phyloP scores from a whole-genome alignment of 2,329 filamentous ascomycete genomes.

The Atkinsonella texensis region DNA sequence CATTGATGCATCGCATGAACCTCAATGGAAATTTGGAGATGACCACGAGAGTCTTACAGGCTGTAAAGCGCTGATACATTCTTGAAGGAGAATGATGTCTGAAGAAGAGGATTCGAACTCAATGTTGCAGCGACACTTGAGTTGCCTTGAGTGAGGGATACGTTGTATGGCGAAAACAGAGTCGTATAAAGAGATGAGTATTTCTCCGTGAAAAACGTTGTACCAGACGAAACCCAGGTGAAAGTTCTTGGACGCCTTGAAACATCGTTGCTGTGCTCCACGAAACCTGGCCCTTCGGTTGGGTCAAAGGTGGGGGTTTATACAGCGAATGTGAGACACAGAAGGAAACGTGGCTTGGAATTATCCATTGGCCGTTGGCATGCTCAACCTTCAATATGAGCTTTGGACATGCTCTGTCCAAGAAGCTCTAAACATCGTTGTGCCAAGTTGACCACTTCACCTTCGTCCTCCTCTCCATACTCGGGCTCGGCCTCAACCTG shows the following conservation, averaged over 20 bases:
- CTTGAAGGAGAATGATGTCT: neutral
- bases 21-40: neutral
- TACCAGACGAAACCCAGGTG: neutral
- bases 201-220: neutral
- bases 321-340: neutral
- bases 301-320: neutral
- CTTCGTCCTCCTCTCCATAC: slow-evolving; percentile 79
- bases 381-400: slow-evolving; percentile 65
- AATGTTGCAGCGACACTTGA: neutral
- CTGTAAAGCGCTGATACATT: neutral
- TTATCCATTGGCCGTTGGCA: neutral
- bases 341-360: too few species aligned
- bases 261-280: slow-evolving; percentile 2
- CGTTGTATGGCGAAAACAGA: neutral
- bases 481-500: slow-evolving; percentile 80
- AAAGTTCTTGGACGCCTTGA: slow-evolving; percentile 4
- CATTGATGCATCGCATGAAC: neutral
- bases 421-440: slow-evolving; percentile 81
- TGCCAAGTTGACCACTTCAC: slow-evolving; percentile 83
- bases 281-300: neutral
- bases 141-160: neutral
- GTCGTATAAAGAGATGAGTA: neutral
- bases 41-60: neutral
- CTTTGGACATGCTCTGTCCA: slow-evolving; percentile 62
- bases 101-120: neutral